Evolutionary conservation across 768 basidiomycete species (phyloP), one percentile per base, ranked within the genome.

Genomic region (Leccinum arenicola): DNA sequence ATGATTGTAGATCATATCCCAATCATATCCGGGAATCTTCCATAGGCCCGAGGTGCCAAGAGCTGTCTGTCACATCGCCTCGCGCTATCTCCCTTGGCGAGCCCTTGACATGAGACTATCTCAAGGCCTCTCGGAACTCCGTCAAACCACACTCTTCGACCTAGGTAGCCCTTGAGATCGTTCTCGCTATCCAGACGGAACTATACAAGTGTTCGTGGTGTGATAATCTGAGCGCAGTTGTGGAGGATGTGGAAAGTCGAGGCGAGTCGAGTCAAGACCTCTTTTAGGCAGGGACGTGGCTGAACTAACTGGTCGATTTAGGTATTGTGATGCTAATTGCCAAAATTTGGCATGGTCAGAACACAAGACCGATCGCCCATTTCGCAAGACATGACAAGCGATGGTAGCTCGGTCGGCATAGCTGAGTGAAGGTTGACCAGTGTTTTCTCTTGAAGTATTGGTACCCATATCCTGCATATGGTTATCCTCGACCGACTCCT

Each of bases 191-290:
- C 9, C 40, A 9, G 40, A 77, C 83, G 7, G 76, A 67, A 47
- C 68, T 88, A 27, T 84, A 84, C 69, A 74, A 78, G 12, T 87
- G 86, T 63, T 83, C 84, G 23, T 83, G 79, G 78, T 88, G 87
- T 60, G 76, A 80, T 4, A 87, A 86, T 58, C 85, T 85, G 7
- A 86, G 82, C 53, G 84, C 82, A 0, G 76, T 77, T 86, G 84
- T 60, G 67, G 25, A 6, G 75, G 78, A 3, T 82, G 81, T 55
- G 73, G 66, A 27, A 74, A 70, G 54, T 72, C 77, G 12, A 78
- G 78, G 80, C 77, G 62, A 31, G 50, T 2, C n/a, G 12, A 9
- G 38, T 6, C 5, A 4, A 4, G 3, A 31, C 11, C 10, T 31
- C 19, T 51, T 14, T 12, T 6, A 19, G 19, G 19, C 38, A n/a